Evolutionary conservation across 176 grass and related monocot genomes (phyloP).

Genomic region (Tuctoria greenei): DNA sequence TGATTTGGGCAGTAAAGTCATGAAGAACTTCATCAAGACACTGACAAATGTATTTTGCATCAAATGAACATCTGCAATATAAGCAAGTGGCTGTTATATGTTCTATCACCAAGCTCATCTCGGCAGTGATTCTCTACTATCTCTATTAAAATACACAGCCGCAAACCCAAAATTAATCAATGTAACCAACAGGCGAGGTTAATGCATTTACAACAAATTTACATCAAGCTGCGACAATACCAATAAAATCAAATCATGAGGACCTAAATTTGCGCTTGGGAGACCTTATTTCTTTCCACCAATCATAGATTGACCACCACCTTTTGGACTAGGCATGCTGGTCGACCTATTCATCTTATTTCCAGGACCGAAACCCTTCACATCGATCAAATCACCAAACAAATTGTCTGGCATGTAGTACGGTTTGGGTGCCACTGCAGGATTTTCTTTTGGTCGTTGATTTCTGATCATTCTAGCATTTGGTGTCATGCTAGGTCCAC

Average conservation of each 20-base stretch:
- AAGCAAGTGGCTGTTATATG: not conserved
- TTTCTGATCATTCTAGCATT: slow-evolving; percentile 36
- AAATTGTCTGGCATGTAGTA: slow-evolving; percentile 93
- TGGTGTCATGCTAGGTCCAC: slow-evolving; percentile 27
- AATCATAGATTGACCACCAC: slow-evolving; percentile 78
- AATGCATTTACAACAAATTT: slow-evolving; percentile 59
- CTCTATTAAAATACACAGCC: slow-evolving; percentile 18
- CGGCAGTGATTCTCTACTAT: slow-evolving; percentile 30
- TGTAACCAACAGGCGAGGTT: not conserved
- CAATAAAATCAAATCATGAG: slow-evolving; percentile 13
- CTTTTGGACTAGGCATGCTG: slow-evolving; percentile 43
- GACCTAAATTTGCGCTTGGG: not conserved
- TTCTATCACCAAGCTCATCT: slow-evolving; percentile 11
- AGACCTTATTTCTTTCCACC: slow-evolving; percentile 68
- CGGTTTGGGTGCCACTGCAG: slow-evolving; percentile 43
- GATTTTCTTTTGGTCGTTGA: slow-evolving; percentile 37
- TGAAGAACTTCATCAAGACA: not conserved
- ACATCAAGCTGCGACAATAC: slow-evolving; percentile 37
- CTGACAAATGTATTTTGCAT: not conserved
- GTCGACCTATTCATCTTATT: slow-evolving; percentile 48
- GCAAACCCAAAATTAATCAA: slow-evolving; percentile 28
- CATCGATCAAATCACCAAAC: slow-evolving; percentile 90
- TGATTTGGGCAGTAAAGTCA: not conserved
- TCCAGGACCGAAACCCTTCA: slow-evolving; percentile 63
- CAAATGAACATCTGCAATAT: not conserved